Evolutionary conservation across 148 eudicot genomes (phyloP), one percentile per base, ranked within the genome.

Genomic region (Vaccinium myrtillus): DNA sequence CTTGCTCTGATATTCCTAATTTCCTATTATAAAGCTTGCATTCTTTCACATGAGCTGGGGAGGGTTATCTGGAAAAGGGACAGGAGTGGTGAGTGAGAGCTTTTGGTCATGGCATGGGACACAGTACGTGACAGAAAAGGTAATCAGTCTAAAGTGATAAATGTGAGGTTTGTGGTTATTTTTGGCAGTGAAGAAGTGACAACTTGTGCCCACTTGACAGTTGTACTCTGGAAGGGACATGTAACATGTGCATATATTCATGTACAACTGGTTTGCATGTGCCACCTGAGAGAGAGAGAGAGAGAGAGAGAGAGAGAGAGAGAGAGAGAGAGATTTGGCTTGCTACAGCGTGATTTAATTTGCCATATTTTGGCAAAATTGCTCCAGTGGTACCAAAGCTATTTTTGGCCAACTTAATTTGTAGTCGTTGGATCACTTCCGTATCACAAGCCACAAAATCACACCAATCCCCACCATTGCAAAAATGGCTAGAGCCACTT

Each of bases 221-320:
- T 87, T 89, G 89, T 87, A 65, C 65, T 84, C 36, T 81, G 79
- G 77, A 39, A 87, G 91, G 83, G 80, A 88, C 91, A 87, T 79
- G 15, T 16, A n/a, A 74, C 89, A 88, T 88, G 89, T 88, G 89
- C 87, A 48, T 85, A 82, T 85, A 82, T 65, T 80, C 70, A 85
- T 50, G n/a, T 32, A 73, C 49, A 73, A 73, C 43, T 46, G 18
- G 77, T 61, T 81, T 53, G 36, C 87, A 85, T 75, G 87, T 81
- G 87, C 84, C 87, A 49, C 79, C 82, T 67, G n/a, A n/a, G n/a
- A n/a, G n/a, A n/a, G n/a, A 25, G 73, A 25, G 71, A 16, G 46
- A 8, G 58, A 6, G 53, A 54, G 51, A 32, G 61, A 79, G 25
- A 43, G 48, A 73, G 21, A 73, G 76, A 73, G 19, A 39, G 48